Base-by-base conservation (phyloP, 2,329 filamentous ascomycete genomes). In the Chaetomiaceae sp. region DNA sequence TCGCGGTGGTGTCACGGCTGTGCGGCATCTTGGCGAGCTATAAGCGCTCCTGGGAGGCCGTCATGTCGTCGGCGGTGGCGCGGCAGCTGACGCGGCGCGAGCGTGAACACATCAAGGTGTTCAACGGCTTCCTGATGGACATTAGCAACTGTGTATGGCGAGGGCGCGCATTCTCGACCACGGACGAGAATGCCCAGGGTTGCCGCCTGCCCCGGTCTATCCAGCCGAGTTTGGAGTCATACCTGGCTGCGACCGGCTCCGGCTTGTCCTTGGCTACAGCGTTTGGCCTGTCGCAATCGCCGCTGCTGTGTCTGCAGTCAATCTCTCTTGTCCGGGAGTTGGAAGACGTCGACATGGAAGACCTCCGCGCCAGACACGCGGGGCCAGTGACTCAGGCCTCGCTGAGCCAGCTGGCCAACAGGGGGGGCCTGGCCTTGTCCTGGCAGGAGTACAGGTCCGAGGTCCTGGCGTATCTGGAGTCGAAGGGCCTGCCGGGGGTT, bases 91-190 rank as follows among this genome's bases (percentile, higher is more conserved):
- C 63, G 15, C 62, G 68, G 10, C 84, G 83, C 51, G 72, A 79
- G 22, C 71, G 76, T 34, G 66, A 71, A 26, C 78, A 84, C 46
- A 77, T 88, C 33, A 78, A 80, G 53, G 68, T 75, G 19, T 90
- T 93, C 68, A 95, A 95, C 62, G 84, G 84, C 18, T 89, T 85
- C 61, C 75, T 94, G 26, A 90, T 93, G 80, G 88, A 95, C 60
- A 76, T 89, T 26, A 90, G 87, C 69, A 94, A 94, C 61, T 80
- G 86, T 41, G 64, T 93, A 38, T 94, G 88, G 88, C 78, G 87
- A 8, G 78, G 79, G 18, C 78, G 83, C 11, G 88, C 84, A 1
- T 83, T 94, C 49, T 79, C 79, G 48, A 68, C 68, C 11, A 69
- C 70, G 2, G 86, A 91, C 53, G 67, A 74, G n/a, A 81, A 81